Evolutionary conservation across 345 rosid genomes (phyloP), one percentile per base, ranked within the genome.

Genomic region (Mallotus nudiflorus): DNA sequence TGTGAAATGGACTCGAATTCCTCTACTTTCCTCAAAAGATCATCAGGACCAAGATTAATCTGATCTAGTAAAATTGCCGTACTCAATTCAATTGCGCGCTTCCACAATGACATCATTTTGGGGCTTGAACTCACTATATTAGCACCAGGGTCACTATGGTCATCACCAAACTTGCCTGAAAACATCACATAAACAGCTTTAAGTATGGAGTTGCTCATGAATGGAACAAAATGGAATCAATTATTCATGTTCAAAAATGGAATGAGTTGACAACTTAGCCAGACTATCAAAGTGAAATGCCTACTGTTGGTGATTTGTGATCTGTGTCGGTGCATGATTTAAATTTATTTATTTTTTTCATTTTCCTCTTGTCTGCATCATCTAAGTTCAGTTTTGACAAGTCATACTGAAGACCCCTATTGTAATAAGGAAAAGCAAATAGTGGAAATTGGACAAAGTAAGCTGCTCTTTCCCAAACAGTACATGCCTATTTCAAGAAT

Each of bases 71-170:
- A 28, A 58, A 86, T 67, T 12, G 97, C 96, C 75, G 88, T 91
- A 66, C 80, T 87, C 24, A 89, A 84, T 54, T 87, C 92, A 13
- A 88, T 65, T 1, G 97, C 96, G 27, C 77, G 82, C 70, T 85
- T 75, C 97, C 97, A 91, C 13, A 86, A 80, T 28, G 86, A 85
- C 72, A 82, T 80, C 97, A 90, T 91, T 84, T 90, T 86, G 49
- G 93, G 92, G 82, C 91, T 88, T 56, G 91, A 89, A 56, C 75
- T 79, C 69, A 77, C 80, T 37, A 57, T 63, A 61, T 68, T 75
- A 40, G 62, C 54, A 49, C 73, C 78, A 51, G 69, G 71, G n/a
- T 73, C 29, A 18, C 9, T 22, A 25, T 46, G 22, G n/a, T 57
- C 77, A 53, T 62, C 78, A 55, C 63, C 48, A 31, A 40, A 62